A percentile compares a stretch with the other conserved stretches of the same genome.
Conservation (phyloP, 164 flowering plant genomes). For the Taxillus chinensis region DNA sequence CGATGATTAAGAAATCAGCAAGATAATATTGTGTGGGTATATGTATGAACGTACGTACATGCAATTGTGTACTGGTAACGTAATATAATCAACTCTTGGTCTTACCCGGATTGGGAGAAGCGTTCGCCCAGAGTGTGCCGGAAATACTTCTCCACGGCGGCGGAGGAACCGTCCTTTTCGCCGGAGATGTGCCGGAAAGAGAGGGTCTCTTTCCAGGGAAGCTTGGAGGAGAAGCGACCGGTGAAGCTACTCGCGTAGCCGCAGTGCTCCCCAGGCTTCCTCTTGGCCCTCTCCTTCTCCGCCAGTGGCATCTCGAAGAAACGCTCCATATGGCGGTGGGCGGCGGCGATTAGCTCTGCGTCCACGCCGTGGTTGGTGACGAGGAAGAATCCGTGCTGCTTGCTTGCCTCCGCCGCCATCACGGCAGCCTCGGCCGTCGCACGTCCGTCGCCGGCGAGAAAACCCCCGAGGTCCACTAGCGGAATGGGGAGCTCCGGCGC, state of each 20-base stretch:
- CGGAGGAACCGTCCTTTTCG: neutral
- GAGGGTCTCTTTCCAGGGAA: slow-evolving; percentile 16
- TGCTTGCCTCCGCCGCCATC: slow-evolving; percentile 8
- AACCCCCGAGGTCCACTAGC: neutral
- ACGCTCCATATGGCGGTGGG: slow-evolving; percentile 2
- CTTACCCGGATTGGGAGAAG: slow-evolving; percentile 36
- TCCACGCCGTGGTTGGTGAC: slow-evolving; percentile 10
- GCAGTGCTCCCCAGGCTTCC: slow-evolving; percentile 11
- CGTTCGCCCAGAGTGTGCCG: slow-evolving; percentile 5
- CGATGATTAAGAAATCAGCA: too few relatives aligned
- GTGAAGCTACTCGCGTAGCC: slow-evolving; percentile 16
- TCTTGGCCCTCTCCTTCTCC: slow-evolving; percentile 8
- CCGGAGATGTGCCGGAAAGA: slow-evolving; percentile 3
- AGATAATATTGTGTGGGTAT: too few relatives aligned
- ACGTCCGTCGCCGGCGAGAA: slow-evolving; percentile 1
- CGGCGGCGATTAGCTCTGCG: neutral
- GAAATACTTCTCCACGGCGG: slow-evolving; percentile 5
- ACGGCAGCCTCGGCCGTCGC: slow-evolving; percentile 1
- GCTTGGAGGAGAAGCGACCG: slow-evolving; percentile 12
- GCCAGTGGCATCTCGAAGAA: slow-evolving; percentile 7
- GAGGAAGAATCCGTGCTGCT: slow-evolving; percentile 11
- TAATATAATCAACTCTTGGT: too few relatives aligned
- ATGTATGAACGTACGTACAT: too few relatives aligned
- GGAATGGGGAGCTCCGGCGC: slow-evolving; percentile 1
- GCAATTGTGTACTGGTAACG: too few relatives aligned